A percentile compares a stretch with the other conserved stretches of the same genome.
phyloP scores from a whole-genome alignment of 768 basidiomycete genomes.

The Mycena pura region DNA sequence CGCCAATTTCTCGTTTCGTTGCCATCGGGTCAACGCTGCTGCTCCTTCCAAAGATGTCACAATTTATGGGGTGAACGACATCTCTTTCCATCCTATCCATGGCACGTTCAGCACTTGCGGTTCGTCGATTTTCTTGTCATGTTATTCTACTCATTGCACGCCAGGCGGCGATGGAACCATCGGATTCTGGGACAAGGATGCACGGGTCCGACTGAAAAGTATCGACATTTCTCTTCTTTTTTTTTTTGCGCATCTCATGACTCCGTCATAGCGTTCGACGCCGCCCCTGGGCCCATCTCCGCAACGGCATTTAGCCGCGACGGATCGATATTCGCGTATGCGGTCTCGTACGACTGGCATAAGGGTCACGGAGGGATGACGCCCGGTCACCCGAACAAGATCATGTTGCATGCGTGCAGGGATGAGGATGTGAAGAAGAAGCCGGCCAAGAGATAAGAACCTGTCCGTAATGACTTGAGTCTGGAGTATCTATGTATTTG shows the following conservation, averaged over 20 bases:
- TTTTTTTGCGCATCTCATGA: slow-evolving; percentile 5
- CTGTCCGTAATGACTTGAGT: too few relatives aligned
- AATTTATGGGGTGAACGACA: slow-evolving; percentile 85
- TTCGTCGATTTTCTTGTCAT: slow-evolving; percentile 34
- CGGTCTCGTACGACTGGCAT: slow-evolving; percentile 92
- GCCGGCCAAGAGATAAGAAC: slow-evolving; percentile 8
- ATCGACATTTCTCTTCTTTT: slow-evolving; percentile 20
- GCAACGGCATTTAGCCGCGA: slow-evolving; percentile 86
- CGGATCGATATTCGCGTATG: slow-evolving; percentile 90
- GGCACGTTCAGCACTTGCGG: slow-evolving; percentile 89
- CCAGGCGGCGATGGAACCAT: slow-evolving; percentile 84
- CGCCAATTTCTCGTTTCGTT: slow-evolving; percentile 89
- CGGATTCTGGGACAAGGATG: slow-evolving; percentile 95
- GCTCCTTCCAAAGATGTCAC: slow-evolving; percentile 65
- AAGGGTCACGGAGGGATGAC: slow-evolving; percentile 74
- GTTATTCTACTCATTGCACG: neutral
- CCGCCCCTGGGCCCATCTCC: slow-evolving; percentile 78
- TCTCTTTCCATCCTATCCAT: slow-evolving; percentile 83
- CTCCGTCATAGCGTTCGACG: slow-evolving; percentile 65
- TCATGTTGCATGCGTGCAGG: slow-evolving; percentile 65
- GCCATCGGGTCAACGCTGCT: slow-evolving; percentile 65
- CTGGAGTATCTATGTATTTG: too few relatives aligned
- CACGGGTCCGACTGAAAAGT: slow-evolving; percentile 92
- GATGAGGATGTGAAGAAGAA: slow-evolving; percentile 64
- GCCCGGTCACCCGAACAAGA: slow-evolving; percentile 49